A percentile compares a stretch with the other conserved stretches of the same genome.
Evolutionary conservation across 2,329 filamentous ascomycete genomes (phyloP).

Genomic region (Podosphaera leucotricha): DNA sequence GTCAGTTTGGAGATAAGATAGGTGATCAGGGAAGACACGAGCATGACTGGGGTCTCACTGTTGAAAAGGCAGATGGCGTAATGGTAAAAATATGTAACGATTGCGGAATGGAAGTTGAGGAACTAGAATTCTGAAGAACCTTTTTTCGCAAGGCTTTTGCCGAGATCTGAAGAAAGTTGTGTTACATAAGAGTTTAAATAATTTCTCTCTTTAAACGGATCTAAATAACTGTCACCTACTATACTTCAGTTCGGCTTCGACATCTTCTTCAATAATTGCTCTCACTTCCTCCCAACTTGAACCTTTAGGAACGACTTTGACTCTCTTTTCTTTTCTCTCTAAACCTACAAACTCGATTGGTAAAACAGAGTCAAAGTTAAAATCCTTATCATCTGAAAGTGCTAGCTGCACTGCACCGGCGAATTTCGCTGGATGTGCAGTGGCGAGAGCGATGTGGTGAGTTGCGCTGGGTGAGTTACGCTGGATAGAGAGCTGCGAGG

Average conservation of each 20-base stretch:
- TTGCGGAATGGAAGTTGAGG: slow-evolving; percentile 61
- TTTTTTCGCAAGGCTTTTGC: too few relatives aligned
- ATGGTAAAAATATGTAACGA: slow-evolving; percentile 57
- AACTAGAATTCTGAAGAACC: slow-evolving; percentile 22
- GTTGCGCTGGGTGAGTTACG: slow-evolving; percentile 23
- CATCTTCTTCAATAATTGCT: slow-evolving; percentile 50
- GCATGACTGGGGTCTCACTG: slow-evolving; percentile 60
- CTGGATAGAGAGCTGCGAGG: slow-evolving; percentile 43
- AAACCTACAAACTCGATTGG: slow-evolving; percentile 65
- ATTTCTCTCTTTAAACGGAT: not conserved
- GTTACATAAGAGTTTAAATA: not conserved
- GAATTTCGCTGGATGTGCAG: slow-evolving; percentile 92
- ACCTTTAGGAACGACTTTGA: slow-evolving; percentile 39
- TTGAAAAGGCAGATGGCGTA: slow-evolving; percentile 48
- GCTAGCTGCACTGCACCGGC: slow-evolving; percentile 63
- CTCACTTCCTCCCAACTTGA: slow-evolving; percentile 51
- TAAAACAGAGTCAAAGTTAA: slow-evolving; percentile 56
- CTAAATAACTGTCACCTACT: slow-evolving; percentile 5
- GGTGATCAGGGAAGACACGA: slow-evolving; percentile 45
- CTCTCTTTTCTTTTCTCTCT: slow-evolving; percentile 49
- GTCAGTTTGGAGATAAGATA: slow-evolving; percentile 54
- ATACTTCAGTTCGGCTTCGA: slow-evolving; percentile 35
- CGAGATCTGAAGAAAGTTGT: not conserved
- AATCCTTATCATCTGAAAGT: slow-evolving; percentile 44
- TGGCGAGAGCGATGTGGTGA: slow-evolving; percentile 62